Percentiles rank a stretch among this genome's conserved stretches.
These are phyloP conservation scores for Populus pruinosa DNA, from an alignment of 345 rosid genomes.

Conservation along the genomic window DNA sequence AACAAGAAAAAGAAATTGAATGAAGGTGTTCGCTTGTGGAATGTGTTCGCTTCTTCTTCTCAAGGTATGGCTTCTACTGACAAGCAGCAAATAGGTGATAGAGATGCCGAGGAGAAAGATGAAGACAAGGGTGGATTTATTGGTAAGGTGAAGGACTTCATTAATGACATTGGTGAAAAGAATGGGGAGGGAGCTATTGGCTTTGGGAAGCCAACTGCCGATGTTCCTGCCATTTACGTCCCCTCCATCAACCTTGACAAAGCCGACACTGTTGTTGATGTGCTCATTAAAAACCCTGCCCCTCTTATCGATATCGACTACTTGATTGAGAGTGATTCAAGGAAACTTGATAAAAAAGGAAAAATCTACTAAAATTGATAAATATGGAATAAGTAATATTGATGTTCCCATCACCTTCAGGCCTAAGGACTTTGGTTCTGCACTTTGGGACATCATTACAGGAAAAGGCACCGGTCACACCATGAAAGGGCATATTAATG, in stretches of 20 bases:
- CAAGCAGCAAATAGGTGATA: conserved; percentile 50
- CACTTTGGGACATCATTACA: conserved; percentile 97
- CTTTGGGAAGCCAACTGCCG: conserved; percentile 96
- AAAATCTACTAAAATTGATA: conserved; percentile 56
- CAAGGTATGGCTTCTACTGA: conserved; percentile 73
- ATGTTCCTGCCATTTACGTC: conserved; percentile 70
- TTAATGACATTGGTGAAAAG: conserved; percentile 91
- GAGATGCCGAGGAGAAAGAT: conserved; percentile 48
- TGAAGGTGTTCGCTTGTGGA: not conserved
- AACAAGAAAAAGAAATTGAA: too few species aligned
- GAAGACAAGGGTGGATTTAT: conserved; percentile 79
- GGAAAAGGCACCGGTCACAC: conserved; percentile 90
- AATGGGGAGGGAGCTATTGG: conserved; percentile 72
- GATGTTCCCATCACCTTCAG: conserved; percentile 77
- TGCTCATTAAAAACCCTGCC: conserved; percentile 85
- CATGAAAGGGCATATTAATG: conserved; percentile 79
- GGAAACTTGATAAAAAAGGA: conserved; percentile 71
- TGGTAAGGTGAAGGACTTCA: conserved; percentile 86
- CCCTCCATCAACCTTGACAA: conserved; percentile 77
- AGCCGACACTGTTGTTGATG: conserved; percentile 78
- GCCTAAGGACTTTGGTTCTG: conserved; percentile 97
- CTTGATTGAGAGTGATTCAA: conserved; percentile 80
- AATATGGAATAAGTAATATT: conserved; percentile 60
- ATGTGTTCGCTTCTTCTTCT: not conserved
- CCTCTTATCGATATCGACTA: conserved; percentile 82